Base-by-base conservation (phyloP, 2,329 filamentous ascomycete species). In the Tolypocladium tundrense region DNA sequence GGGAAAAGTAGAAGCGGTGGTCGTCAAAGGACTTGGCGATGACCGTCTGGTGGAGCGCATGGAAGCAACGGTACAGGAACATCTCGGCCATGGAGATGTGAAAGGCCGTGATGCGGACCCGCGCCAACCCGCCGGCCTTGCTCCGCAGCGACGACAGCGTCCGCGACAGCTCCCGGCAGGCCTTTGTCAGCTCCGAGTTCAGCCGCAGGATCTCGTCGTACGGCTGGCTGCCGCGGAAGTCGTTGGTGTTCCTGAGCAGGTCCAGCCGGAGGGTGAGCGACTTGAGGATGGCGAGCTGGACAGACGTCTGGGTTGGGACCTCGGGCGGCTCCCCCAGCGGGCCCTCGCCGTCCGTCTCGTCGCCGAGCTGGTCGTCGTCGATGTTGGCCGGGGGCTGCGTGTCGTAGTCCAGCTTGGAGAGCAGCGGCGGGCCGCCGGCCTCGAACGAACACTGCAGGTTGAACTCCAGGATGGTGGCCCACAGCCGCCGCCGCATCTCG, bases 401-500 rank as follows among this genome's bases (percentile, higher is more conserved):
- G 59, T 85, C 81, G 57, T 76, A 83, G 56, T 82, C 77, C 10
- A 73, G 64, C 0, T 66, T 55, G 0, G 75, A 72, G 9, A 83
- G 68, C 9, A 82, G 68, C 2, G 80, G 78, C 2, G 76, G 75
- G 1, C 78, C 77, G 0, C 81, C 81, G 0, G 78, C 74, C 58
- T 80, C 77, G 31, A 82, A 68, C 24, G 78, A 75, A 1, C 75
- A 71, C 63, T 82, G 78, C 14, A 84, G 57, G n/a, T 77, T 76
- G 2, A 84, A 66, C 64, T 85, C 81, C 6, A 84, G 58, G 13
- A 83, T 75, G 0, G 80, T 81, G 8, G 77, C 76, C 83, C 82
- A 85, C 1, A 85, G 64, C 3, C 82, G 73, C 4, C 82, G 72
- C 2, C 82, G 75, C 67, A 85, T 76, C 67, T 86, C 83, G 1